Evolutionary conservation across 2,329 filamentous ascomycete genomes (phyloP), one percentile per base, ranked within the genome.

Genomic region (Trichoderma harzianum): DNA sequence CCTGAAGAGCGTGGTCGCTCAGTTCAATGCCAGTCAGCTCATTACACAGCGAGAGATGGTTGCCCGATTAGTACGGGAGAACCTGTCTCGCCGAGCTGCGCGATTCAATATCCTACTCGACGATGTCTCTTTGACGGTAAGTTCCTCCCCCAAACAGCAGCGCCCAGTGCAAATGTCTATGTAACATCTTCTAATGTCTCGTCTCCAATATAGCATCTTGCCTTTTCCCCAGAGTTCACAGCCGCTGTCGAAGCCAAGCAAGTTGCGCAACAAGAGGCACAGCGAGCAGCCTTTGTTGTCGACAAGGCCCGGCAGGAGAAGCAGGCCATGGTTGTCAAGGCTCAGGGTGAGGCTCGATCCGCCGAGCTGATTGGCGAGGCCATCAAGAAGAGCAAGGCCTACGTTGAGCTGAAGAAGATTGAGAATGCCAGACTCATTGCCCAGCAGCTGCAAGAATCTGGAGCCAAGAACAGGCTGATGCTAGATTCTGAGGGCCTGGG

Each of bases 261-360:
- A 81, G 90, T 92, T 70, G 90, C 90, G 66, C 90, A 92, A 82
- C 96, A 99, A 86, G 96, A 99, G 82, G 96, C 96, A 39, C 96
- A 99, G 84, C 91, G 96, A 75, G 96, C 96, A 39, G 96, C 96
- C 73, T 99, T 99, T 85, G 88, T 99, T 67, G 96, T 99, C 76
- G 96, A 99, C 90, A 98, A 98, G 86, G 96, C 96, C 69, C 92
- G 96, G 76, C 96, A 99, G 85, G 96, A 99, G 89, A 99, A 99
- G 88, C 96, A 99, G 85, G 96, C 96, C 78, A 98, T 95, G 86
- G 94, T 99, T 70, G 96, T 99, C 80, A 94, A 94, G 84, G 96
- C 96, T 5, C 96, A 98, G 90, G 96, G 96, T 94, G 96, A 99
- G 86, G 96, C 96, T 64, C 93, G 96, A 76, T 98, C 96, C 51